Evolutionary conservation across 2,329 filamentous ascomycete species (phyloP).

Genomic region (Trichoderma hamatum): DNA sequence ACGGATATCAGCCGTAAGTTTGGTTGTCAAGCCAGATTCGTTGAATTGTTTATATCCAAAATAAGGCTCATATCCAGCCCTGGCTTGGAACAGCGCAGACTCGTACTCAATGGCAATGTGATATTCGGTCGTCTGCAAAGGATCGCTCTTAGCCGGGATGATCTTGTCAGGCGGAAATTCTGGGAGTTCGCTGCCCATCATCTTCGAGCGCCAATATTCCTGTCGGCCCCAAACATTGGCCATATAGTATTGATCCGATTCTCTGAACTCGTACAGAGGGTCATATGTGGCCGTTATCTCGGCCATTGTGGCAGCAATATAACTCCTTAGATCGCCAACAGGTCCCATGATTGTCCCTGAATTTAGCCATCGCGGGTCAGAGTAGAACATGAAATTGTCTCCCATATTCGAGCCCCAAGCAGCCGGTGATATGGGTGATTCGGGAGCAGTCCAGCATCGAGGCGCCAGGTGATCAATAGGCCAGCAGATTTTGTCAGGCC

Average conservation of each 20-base stretch:
- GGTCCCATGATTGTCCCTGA: constrained; percentile 52
- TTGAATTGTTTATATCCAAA: constrained; percentile 41
- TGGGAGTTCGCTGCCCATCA: constrained; percentile 31
- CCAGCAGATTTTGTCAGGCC: constrained; percentile 51
- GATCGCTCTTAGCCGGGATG: constrained; percentile 30
- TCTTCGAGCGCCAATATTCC: constrained; percentile 44
- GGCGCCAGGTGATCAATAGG: constrained; percentile 42
- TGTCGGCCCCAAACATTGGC: constrained; percentile 49
- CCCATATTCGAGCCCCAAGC: constrained; percentile 44
- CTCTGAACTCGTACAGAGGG: constrained; percentile 36
- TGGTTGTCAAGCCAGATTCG: constrained; percentile 32
- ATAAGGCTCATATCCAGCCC: constrained; percentile 42
- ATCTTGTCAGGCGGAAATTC: constrained; percentile 31
- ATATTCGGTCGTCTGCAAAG: constrained; percentile 36
- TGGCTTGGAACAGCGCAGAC: constrained; percentile 46
- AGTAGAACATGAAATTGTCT: constrained; percentile 36
- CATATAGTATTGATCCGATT: constrained; percentile 50
- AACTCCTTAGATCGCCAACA: constrained; percentile 36
- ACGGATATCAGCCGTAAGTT: constrained; percentile 34
- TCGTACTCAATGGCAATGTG: constrained; percentile 48
- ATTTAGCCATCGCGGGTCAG: constrained; percentile 48
- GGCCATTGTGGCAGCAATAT: constrained; percentile 35
- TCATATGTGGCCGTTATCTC: constrained; percentile 42
- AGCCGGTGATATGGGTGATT: constrained; percentile 38
- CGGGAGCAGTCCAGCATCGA: constrained; percentile 47